Conservation (phyloP, 176 grass and related monocot genomes). For the Avena insularis region DNA sequence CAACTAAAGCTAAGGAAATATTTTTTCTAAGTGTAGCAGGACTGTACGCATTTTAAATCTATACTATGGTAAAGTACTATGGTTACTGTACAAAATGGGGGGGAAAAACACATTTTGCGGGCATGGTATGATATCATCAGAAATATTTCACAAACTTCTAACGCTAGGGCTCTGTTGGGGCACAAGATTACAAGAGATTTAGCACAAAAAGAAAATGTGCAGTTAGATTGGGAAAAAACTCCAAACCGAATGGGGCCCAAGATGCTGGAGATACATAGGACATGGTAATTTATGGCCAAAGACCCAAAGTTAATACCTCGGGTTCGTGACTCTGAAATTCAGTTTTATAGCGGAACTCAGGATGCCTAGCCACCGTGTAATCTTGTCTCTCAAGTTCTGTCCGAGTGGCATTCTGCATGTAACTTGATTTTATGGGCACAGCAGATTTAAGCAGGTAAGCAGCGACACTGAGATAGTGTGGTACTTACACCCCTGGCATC, state of each 20-base stretch:
- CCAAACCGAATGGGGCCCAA: not conserved
- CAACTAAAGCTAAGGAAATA: slow-evolving; percentile 22
- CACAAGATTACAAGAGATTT: slow-evolving; percentile 31
- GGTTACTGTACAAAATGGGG: not conserved
- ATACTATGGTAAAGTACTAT: slow-evolving; percentile 3
- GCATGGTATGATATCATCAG: slow-evolving; percentile 1
- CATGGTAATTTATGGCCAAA: slow-evolving; percentile 18
- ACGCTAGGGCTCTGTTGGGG: not conserved
- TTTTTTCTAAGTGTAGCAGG: not conserved
- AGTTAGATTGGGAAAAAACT: slow-evolving; percentile 28
- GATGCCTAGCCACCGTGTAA: slow-evolving; percentile 57
- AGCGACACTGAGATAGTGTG: slow-evolving; percentile 19
- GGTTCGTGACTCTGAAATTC: slow-evolving; percentile 89
- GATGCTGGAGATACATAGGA: slow-evolving; percentile 10
- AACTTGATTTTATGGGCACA: slow-evolving; percentile 31
- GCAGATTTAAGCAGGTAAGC: slow-evolving; percentile 33
- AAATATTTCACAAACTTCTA: slow-evolving; percentile 27
- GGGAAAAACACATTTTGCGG: not conserved
- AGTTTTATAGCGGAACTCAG: slow-evolving; percentile 78
- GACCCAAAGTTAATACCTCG: slow-evolving; percentile 55
- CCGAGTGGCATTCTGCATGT: slow-evolving; percentile 51
- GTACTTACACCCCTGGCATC: slow-evolving; percentile 66
- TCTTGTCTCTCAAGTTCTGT: slow-evolving; percentile 86
- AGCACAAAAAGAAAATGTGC: slow-evolving; percentile 35
- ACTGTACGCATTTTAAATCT: not conserved